Evolutionary conservation across 257 asterid genomes (phyloP).

Genomic region (Rhazya stricta): DNA sequence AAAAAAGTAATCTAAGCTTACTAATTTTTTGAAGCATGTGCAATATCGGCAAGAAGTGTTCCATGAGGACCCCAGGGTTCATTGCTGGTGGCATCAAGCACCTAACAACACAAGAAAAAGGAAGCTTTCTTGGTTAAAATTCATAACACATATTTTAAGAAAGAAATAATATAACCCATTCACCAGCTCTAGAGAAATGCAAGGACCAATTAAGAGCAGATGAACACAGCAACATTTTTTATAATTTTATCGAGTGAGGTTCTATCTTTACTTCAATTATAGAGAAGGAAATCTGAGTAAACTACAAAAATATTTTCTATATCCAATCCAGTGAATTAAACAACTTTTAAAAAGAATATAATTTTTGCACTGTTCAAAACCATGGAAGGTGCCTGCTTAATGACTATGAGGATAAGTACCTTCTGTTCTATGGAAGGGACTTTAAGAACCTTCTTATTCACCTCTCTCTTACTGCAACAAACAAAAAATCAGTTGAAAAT

Average conservation of each 20-base stretch:
- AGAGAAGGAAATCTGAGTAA: background rate
- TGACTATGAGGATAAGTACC: slow-evolving; percentile 32
- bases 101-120: slow-evolving; percentile 39
- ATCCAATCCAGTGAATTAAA: background rate
- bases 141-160: background rate
- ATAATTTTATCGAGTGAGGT: background rate
- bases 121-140: background rate
- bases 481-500: slow-evolving; percentile 19
- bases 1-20: slow-evolving; percentile 28
- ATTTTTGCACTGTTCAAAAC: background rate
- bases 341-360: background rate
- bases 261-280: background rate
- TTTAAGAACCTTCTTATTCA: slow-evolving; percentile 91
- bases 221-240: background rate
- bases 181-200: background rate
- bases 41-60: slow-evolving; percentile 84
- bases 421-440: slow-evolving; percentile 92
- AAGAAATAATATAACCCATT: background rate
- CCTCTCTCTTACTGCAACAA: slow-evolving; percentile 91
- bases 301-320: background rate
- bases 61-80: slow-evolving; percentile 99
- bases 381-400: background rate
- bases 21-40: slow-evolving; percentile 86
- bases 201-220: background rate
- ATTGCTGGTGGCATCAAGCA: slow-evolving; percentile 96